phyloP scores from a whole-genome alignment of 2,329 filamentous ascomycete species.

The Pseudogymnoascus sp. region DNA sequence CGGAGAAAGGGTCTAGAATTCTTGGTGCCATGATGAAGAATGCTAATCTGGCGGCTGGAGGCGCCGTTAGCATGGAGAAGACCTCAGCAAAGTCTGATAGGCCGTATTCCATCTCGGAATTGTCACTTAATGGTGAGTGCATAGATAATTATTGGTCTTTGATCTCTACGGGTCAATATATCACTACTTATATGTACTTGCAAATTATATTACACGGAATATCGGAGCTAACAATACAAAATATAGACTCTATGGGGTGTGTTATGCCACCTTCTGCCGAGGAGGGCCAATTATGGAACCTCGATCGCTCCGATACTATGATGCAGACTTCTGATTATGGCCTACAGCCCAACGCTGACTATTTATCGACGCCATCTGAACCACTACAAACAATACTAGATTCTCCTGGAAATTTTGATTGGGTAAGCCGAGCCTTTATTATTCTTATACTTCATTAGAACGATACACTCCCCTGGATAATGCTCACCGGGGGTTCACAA shows the following conservation, averaged over 20 bases:
- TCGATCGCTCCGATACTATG: background rate
- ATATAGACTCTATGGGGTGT: background rate
- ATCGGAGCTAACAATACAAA: background rate
- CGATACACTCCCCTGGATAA: background rate
- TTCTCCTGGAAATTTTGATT: slow-evolving; percentile 20
- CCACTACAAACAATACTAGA: slow-evolving; percentile 17
- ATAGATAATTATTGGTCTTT: background rate
- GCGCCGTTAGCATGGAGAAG: background rate
- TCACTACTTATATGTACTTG: background rate
- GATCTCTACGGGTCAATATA: too few relatives aligned
- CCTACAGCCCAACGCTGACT: background rate
- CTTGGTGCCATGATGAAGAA: slow-evolving; percentile 20
- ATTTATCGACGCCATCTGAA: slow-evolving; percentile 10
- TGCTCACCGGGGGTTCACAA: background rate
- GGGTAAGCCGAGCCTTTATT: slow-evolving; percentile 17
- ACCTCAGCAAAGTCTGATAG: background rate
- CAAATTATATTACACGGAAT: background rate
- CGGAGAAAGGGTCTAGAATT: slow-evolving; percentile 17
- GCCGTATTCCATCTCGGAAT: slow-evolving; percentile 1
- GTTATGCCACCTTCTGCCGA: background rate
- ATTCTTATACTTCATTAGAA: background rate
- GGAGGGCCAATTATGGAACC: background rate
- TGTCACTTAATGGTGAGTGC: slow-evolving; percentile 14
- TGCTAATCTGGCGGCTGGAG: slow-evolving; percentile 11
- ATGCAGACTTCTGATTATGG: background rate